Evolutionary conservation across 2,329 filamentous ascomycete genomes (phyloP), one percentile per base, ranked within the genome.

Genomic region (Aspergillus costaricaensis): DNA sequence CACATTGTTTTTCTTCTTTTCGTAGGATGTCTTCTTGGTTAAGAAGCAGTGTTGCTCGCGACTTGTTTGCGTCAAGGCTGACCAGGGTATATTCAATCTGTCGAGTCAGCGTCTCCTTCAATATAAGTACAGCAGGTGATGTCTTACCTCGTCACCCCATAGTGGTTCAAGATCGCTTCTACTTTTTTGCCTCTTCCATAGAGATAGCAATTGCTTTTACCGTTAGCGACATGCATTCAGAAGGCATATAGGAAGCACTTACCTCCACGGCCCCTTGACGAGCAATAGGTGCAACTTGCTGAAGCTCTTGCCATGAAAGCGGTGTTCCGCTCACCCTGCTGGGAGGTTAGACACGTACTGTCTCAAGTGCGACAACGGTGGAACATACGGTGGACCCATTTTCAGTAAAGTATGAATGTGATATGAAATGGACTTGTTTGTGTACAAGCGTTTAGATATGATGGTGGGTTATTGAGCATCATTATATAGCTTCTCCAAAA

Each of bases 61-160:
- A 55, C 17, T 17, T 10, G 6, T n/a, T 36, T 4, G 49, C 15
- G 15, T 61, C 47, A 4, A 65, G 19, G 19, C 61, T 48, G 7
- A 63, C 50, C 12, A 65, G 30, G 15, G 38, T 21, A 32, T 61
- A 63, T 43, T 65, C 63, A 14, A 65, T 54, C 63, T 65, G 30
- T 23, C 8, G 2, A 12, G 21, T 49, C 9, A 44, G 52, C 23
- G 14, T 4, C 17, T 14, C 19, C 23, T 9, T 3, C 15, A 2
- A 12, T 30, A 30, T 4, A 8, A 17, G 1, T 8, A 5, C 9
- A 4, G 21, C 1, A 7, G 5, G 30, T 12, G 17, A 25, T 14
- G 32, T 19, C 52, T 17, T 55, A 64, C 62, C 48, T 64, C 62
- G 30, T 64, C 62, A 19, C 62, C 62, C 62, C 62, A 64, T 12